Evolutionary conservation across 768 basidiomycete species (phyloP).

Genomic region (Trichaptum fuscoviolaceum): DNA sequence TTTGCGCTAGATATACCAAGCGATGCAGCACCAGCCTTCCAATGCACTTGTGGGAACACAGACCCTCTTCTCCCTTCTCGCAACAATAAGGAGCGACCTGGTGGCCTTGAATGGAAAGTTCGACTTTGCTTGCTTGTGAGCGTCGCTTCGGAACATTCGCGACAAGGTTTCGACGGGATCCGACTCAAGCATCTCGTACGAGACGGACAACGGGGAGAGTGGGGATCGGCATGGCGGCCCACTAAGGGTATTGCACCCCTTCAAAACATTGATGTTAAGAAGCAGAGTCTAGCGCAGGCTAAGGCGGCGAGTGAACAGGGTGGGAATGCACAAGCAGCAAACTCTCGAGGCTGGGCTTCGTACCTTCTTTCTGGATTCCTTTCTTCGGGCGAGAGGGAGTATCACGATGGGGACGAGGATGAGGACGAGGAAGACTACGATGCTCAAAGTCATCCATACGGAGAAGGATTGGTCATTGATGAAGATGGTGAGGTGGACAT

Average conservation of each 20-base stretch:
- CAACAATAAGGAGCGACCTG: constrained; percentile 26
- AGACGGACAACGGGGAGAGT: constrained; percentile 60
- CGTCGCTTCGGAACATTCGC: constrained; percentile 45
- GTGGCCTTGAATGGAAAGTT: constrained; percentile 90
- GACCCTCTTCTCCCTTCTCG: constrained; percentile 11
- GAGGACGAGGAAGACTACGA: constrained; percentile 28
- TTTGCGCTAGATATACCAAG: constrained; percentile 91
- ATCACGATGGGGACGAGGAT: constrained; percentile 53
- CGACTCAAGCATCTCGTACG: constrained; percentile 46
- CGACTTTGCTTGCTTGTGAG: constrained; percentile 81
- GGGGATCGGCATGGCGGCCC: constrained; percentile 67
- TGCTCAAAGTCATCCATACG: constrained; percentile 26
- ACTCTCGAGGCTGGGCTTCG: constrained; percentile 29
- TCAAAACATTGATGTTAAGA: constrained; percentile 24
- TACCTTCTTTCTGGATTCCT: constrained; percentile 36
- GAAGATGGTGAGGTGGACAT: constrained; percentile 49
- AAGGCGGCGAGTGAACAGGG: constrained; percentile 29
- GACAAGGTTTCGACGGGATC: constrained; percentile 44
- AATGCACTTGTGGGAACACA: constrained; percentile 46
- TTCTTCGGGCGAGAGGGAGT: constrained; percentile 39
- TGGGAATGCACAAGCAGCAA: constrained; percentile 26
- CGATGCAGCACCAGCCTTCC: constrained; percentile 86
- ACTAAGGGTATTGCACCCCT: constrained; percentile 49
- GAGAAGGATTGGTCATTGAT: constrained; percentile 42
- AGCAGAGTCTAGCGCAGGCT: constrained; percentile 22